These are phyloP conservation scores for Heliamphora pulchella DNA, from an alignment of 179 eudicot genomes.

Conservation along the genomic window DNA sequence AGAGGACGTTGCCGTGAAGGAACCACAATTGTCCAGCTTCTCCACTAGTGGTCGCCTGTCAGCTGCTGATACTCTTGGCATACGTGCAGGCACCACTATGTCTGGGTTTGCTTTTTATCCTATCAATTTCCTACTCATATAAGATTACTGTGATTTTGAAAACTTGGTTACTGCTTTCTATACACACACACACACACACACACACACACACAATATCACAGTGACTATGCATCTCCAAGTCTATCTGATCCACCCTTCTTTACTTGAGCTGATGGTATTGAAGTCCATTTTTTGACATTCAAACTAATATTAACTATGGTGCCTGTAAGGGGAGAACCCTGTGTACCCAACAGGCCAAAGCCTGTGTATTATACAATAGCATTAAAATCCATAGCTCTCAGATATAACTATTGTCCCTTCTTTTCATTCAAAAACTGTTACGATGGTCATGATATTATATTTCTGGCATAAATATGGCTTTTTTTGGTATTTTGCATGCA, in stretches of 20 bases:
- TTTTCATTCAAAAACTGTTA: neutral
- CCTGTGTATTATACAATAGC: neutral
- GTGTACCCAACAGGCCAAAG: neutral
- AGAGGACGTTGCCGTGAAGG: conserved; percentile 21
- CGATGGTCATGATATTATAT: too few species aligned
- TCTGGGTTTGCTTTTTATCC: conserved; percentile 31
- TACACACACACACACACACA: neutral
- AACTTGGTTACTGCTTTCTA: neutral
- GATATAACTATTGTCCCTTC: too few species aligned
- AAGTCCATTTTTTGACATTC: neutral
- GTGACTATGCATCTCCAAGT: neutral
- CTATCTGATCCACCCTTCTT: neutral
- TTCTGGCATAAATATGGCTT: too few species aligned
- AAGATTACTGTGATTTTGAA: neutral
- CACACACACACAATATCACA: too few species aligned
- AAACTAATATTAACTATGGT: neutral
- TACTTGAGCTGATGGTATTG: neutral
- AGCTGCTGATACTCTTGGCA: conserved; percentile 31
- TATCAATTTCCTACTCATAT: conserved; percentile 11
- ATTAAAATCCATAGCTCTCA: neutral
- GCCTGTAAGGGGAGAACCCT: neutral
- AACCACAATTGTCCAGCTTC: conserved; percentile 28
- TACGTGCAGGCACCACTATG: conserved; percentile 24
- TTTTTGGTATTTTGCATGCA: too few species aligned
- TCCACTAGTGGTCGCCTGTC: conserved; percentile 31